Evolutionary conservation across 768 basidiomycete species (phyloP).

Genomic region (Leccinum obscurum): DNA sequence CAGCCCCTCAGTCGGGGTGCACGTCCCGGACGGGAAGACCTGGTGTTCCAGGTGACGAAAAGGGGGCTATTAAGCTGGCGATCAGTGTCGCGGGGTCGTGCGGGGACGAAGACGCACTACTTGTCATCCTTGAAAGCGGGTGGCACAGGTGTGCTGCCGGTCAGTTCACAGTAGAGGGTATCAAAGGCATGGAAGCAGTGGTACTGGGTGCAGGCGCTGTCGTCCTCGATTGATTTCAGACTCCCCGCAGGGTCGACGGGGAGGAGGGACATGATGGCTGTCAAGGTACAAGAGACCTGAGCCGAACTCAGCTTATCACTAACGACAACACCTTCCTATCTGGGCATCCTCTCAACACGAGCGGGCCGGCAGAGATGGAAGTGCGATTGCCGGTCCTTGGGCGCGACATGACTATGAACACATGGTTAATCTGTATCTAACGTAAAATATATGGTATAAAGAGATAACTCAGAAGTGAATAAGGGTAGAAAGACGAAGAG

Average conservation of each 20-base stretch:
- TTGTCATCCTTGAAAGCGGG: constrained; percentile 71
- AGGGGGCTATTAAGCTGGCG: constrained; percentile 50
- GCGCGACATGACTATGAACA: constrained; percentile 33
- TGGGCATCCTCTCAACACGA: constrained; percentile 16
- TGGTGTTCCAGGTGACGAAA: constrained; percentile 96
- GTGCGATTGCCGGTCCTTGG: constrained; percentile 11
- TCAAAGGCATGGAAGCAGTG: constrained; percentile 87
- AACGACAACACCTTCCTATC: constrained; percentile 27
- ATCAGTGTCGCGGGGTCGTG: constrained; percentile 8
- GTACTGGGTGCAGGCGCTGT: constrained; percentile 59
- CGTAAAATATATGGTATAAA: constrained; percentile 42
- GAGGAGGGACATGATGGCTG: constrained; percentile 59
- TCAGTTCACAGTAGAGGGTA: constrained; percentile 75
- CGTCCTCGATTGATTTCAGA: constrained; percentile 39
- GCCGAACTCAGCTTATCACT: constrained; percentile 1
- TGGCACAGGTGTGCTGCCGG: constrained; percentile 47
- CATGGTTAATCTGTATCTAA: constrained; percentile 38
- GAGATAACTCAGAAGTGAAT: constrained; percentile 39
- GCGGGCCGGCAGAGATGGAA: background rate
- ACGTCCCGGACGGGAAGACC: constrained; percentile 57
- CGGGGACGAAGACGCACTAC: constrained; percentile 58
- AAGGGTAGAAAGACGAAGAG: constrained; percentile 23
- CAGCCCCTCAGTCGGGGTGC: constrained; percentile 79
- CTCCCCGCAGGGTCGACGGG: constrained; percentile 50
- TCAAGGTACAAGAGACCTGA: constrained; percentile 23